phyloP scores from a whole-genome alignment of 2,329 filamentous ascomycete genomes.

The Paecilomyces variotii region DNA sequence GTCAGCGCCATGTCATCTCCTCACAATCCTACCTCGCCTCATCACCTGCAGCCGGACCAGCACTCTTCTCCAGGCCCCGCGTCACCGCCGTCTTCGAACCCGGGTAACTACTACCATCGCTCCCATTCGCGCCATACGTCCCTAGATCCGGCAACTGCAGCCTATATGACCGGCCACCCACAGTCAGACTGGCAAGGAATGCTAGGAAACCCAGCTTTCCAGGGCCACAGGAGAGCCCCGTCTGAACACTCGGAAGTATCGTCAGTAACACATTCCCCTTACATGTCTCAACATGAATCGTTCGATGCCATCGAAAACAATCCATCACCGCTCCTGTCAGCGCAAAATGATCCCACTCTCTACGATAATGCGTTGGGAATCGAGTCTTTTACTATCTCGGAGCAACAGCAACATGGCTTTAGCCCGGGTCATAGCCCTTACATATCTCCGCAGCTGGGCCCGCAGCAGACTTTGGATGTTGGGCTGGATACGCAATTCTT shows the following conservation, averaged over 20 bases:
- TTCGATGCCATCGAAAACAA: conserved; percentile 66
- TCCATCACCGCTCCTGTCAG: conserved; percentile 70
- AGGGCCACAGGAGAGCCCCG: conserved; percentile 71
- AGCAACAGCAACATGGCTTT: conserved; percentile 45
- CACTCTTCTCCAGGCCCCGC: conserved; percentile 47
- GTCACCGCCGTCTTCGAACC: conserved; percentile 48
- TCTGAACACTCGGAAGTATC: conserved; percentile 92
- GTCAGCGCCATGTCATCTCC: conserved; percentile 39
- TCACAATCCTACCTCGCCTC: conserved; percentile 49
- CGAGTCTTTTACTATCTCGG: conserved; percentile 71
- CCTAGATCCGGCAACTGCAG: conserved; percentile 52
- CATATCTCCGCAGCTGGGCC: conserved; percentile 55
- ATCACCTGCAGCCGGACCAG: conserved; percentile 47
- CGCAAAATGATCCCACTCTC: conserved; percentile 61
- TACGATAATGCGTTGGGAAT: conserved; percentile 74
- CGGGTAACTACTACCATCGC: conserved; percentile 44
- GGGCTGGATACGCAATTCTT: conserved; percentile 34
- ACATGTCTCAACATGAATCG: conserved; percentile 65
- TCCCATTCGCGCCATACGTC: conserved; percentile 53
- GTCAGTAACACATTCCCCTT: conserved; percentile 76
- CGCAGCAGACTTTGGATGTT: conserved; percentile 65
- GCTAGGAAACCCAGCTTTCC: conserved; percentile 55
- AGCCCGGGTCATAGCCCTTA: conserved; percentile 68
- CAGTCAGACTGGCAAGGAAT: conserved; percentile 51
- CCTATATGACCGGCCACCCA: conserved; percentile 45